phyloP scores from a whole-genome alignment of 2,329 filamentous ascomycete genomes.

The Stachybotrys chlorohalonatus region DNA sequence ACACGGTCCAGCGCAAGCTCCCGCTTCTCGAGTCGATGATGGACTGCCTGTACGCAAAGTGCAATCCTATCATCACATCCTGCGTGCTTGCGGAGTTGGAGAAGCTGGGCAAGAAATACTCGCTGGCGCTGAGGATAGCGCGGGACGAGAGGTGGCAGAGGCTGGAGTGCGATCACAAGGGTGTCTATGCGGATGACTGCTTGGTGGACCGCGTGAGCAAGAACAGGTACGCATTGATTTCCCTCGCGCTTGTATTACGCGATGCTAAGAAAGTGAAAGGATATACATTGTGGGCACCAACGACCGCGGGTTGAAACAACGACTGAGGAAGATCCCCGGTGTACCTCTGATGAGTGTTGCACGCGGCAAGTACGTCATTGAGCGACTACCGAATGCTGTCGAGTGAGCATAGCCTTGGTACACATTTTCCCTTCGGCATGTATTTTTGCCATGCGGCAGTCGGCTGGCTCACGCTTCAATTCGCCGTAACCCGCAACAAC shows the following conservation, averaged over 20 bases:
- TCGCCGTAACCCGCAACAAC: no score
- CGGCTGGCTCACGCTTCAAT: no score
- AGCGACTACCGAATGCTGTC: conserved; percentile 78
- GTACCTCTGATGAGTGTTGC: conserved; percentile 74
- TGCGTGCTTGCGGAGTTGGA: conserved; percentile 78
- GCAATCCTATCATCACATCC: conserved; percentile 73
- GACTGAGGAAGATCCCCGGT: conserved; percentile 63
- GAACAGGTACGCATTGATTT: background rate
- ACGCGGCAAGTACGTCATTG: conserved; percentile 87
- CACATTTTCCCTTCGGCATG: background rate
- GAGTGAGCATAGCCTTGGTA: conserved; percentile 28
- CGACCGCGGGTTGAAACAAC: conserved; percentile 71
- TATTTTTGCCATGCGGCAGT: background rate
- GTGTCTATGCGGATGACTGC: conserved; percentile 75
- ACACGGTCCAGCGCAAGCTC: conserved; percentile 86
- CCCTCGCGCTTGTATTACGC: background rate
- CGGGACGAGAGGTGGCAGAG: conserved; percentile 83
- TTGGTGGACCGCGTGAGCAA: conserved; percentile 35
- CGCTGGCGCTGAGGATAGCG: conserved; percentile 77
- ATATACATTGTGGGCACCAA: conserved; percentile 74
- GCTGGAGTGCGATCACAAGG: conserved; percentile 83
- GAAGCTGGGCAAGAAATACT: conserved; percentile 81
- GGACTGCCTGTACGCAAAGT: conserved; percentile 69
- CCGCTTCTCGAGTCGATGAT: conserved; percentile 83
- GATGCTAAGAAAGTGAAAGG: conserved; percentile 23